A percentile compares a stretch with the other conserved stretches of the same genome.
These are phyloP conservation scores for Halophytophthora polymorphica DNA, from an alignment of 352 stramenopile species.

Conservation along the genomic window DNA sequence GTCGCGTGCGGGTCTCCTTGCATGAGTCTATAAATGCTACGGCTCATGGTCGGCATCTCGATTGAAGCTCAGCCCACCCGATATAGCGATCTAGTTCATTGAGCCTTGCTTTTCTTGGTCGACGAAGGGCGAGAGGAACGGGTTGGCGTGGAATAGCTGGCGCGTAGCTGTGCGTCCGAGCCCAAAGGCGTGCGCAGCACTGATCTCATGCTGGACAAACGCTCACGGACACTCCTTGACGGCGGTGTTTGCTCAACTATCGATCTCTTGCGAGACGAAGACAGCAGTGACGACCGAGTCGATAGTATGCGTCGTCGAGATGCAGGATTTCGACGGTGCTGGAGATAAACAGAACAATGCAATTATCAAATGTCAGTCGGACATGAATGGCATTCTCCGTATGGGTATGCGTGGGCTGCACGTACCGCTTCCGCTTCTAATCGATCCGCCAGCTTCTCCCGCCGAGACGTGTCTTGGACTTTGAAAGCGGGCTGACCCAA, in stretches of 20 bases:
- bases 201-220: slow-evolving; percentile 51
- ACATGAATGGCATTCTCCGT: neutral
- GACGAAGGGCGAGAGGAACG: slow-evolving; percentile 26
- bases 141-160: slow-evolving; percentile 75
- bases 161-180: slow-evolving; percentile 61
- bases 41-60: no score
- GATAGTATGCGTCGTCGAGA: slow-evolving; percentile 6
- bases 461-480: slow-evolving; percentile 53
- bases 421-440: slow-evolving; percentile 61
- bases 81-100: slow-evolving; percentile 23
- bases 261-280: slow-evolving; percentile 27
- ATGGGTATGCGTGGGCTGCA: neutral
- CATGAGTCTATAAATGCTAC: no score
- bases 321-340: slow-evolving; percentile 25
- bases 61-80: neutral
- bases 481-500: slow-evolving; percentile 53
- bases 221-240: slow-evolving; percentile 40
- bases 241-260: slow-evolving; percentile 20
- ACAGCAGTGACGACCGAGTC: slow-evolving; percentile 3
- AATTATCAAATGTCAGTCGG: neutral
- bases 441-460: slow-evolving; percentile 62
- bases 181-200: slow-evolving; percentile 45
- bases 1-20: no score
- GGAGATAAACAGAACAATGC: neutral
- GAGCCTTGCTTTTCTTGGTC: slow-evolving; percentile 20